A percentile compares a stretch with the other conserved stretches of the same genome.
Conservation (phyloP, 306 rosid genomes). For the Cyamopsis tetragonoloba region DNA sequence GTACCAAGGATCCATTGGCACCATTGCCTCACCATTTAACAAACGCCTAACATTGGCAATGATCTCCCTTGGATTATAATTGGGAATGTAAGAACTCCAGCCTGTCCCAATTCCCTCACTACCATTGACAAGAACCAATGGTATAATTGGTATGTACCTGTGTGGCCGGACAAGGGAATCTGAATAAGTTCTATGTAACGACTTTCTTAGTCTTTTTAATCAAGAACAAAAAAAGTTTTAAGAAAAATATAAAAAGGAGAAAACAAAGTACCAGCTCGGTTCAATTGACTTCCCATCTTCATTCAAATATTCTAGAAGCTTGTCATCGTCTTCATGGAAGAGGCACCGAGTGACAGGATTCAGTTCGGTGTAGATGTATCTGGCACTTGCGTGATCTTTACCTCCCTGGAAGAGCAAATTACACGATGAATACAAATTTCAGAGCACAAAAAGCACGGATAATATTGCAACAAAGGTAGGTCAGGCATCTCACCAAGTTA, state of each 20-base stretch:
- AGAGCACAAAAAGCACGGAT: neutral
- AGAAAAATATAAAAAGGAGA: neutral
- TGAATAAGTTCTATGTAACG: neutral
- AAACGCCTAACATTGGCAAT: conserved; percentile 66
- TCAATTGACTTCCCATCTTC: conserved; percentile 89
- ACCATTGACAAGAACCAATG: conserved; percentile 88
- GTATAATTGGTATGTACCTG: conserved; percentile 90
- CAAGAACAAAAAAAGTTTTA: neutral
- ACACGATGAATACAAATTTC: neutral
- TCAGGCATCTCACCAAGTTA: conserved; percentile 47
- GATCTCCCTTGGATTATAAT: conserved; percentile 90
- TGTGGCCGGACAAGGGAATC: neutral
- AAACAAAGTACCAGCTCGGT: conserved; percentile 63
- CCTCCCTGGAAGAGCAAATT: conserved; percentile 60
- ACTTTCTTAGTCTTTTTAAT: neutral
- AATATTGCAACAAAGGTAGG: neutral
- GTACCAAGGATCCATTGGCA: conserved; percentile 99
- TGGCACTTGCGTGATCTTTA: conserved; percentile 87
- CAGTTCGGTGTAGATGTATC: conserved; percentile 70
- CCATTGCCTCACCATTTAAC: conserved; percentile 51
- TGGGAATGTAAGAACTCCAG: conserved; percentile 91
- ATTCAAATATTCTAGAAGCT: conserved; percentile 79
- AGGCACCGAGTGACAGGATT: conserved; percentile 61
- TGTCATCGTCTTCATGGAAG: conserved; percentile 80
- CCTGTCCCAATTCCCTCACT: conserved; percentile 96